Percentiles rank a stretch among this genome's conserved stretches.
phyloP scores from a whole-genome alignment of 2,329 filamentous ascomycete species.

The Simplicillium sp. region DNA sequence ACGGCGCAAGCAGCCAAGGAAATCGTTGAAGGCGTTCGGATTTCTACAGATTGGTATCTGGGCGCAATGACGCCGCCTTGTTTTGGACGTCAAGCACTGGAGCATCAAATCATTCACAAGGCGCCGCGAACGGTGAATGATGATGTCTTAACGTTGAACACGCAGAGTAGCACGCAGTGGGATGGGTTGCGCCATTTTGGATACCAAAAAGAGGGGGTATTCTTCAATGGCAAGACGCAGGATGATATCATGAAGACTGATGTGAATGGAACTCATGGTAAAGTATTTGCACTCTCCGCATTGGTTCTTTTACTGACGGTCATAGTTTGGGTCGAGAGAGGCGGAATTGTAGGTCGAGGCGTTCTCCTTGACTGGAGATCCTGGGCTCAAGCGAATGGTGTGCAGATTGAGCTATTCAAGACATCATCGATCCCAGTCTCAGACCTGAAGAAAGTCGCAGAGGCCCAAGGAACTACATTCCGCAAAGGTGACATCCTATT shows the following conservation, averaged over 20 bases:
- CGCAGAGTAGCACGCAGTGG: slow-evolving; percentile 29
- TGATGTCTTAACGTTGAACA: slow-evolving; percentile 23
- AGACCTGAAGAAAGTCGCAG: slow-evolving; percentile 31
- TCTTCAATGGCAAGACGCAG: slow-evolving; percentile 24
- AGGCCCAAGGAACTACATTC: slow-evolving; percentile 30
- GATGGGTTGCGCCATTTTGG: slow-evolving; percentile 28
- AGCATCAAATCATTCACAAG: slow-evolving; percentile 19
- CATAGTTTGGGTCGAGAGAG: slow-evolving; percentile 20
- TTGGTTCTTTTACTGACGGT: background rate
- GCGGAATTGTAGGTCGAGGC: slow-evolving; percentile 38
- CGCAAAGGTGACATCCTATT: slow-evolving; percentile 46
- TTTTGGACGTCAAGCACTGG: slow-evolving; percentile 19
- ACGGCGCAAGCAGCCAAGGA: slow-evolving; percentile 16
- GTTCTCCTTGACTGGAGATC: slow-evolving; percentile 42
- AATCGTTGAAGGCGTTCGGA: slow-evolving; percentile 17
- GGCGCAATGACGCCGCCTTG: slow-evolving; percentile 21
- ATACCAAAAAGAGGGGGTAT: slow-evolving; percentile 24
- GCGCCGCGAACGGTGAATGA: slow-evolving; percentile 19
- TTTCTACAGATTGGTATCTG: slow-evolving; percentile 24
- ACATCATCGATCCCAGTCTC: slow-evolving; percentile 30
- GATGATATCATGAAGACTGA: slow-evolving; percentile 30
- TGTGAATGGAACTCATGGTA: slow-evolving; percentile 19
- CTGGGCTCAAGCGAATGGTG: slow-evolving; percentile 28
- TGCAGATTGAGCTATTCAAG: slow-evolving; percentile 27
- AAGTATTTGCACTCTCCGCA: background rate